Evolutionary conservation across 331 rosid genomes (phyloP).

Genomic region (Malus hybrid): DNA sequence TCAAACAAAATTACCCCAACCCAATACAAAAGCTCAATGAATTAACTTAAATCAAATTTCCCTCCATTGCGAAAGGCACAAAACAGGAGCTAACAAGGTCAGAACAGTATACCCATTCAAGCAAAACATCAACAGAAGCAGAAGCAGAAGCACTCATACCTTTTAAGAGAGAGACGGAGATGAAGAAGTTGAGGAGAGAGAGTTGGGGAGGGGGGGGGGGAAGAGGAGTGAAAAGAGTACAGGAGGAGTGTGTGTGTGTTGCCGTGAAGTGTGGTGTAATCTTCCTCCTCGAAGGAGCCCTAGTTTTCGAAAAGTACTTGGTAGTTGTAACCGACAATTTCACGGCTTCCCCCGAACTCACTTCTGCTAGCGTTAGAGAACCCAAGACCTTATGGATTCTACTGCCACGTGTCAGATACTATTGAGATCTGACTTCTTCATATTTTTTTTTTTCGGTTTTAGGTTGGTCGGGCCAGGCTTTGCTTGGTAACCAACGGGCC

Average conservation of each 20-base stretch:
- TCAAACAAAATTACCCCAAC: neutral
- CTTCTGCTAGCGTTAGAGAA: neutral
- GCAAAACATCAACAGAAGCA: neutral
- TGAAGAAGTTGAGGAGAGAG: neutral
- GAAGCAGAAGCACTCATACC: conserved; percentile 1
- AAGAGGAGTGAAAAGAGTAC: neutral
- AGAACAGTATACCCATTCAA: neutral
- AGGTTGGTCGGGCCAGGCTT: neutral
- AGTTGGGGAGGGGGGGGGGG: neutral
- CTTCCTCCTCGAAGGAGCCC: conserved; percentile 17
- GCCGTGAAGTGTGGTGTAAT: neutral
- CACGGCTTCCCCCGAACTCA: too few species aligned
- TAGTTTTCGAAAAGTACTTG: neutral
- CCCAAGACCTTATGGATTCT: neutral
- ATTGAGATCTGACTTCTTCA: neutral
- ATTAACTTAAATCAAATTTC: neutral
- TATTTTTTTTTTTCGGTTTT: neutral
- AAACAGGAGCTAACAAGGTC: neutral
- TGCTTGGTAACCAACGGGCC: neutral
- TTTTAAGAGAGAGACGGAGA: neutral
- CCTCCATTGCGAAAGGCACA: neutral
- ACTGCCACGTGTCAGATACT: neutral
- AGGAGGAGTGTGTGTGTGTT: neutral
- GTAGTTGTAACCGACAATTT: too few species aligned
- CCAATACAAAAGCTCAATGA: neutral